These are phyloP conservation scores for Fusarium sp. DNA, from an alignment of 2,329 filamentous ascomycete genomes.

Conservation along the genomic window DNA sequence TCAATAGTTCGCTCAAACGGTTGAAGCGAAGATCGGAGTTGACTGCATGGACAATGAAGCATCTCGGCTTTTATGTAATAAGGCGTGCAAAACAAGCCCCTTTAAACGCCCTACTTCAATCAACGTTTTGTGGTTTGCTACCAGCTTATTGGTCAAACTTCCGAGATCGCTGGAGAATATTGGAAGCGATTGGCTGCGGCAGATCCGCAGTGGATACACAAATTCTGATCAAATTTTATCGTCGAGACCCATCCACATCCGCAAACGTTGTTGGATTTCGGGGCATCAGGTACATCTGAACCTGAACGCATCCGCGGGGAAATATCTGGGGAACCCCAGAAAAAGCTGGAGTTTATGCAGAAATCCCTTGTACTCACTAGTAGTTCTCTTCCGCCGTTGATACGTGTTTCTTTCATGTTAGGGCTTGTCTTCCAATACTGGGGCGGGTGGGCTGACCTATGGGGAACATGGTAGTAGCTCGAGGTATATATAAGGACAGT, in stretches of 20 bases:
- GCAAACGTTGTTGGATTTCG: neutral
- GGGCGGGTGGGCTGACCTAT: conserved; percentile 10
- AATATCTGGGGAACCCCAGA: conserved; percentile 1
- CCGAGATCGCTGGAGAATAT: neutral
- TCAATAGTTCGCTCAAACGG: neutral
- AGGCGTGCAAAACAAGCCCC: neutral
- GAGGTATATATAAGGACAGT: conserved; percentile 3
- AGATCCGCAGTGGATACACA: conserved; percentile 1
- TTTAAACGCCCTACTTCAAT: neutral
- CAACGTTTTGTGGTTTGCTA: neutral
- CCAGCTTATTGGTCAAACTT: neutral
- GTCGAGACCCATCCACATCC: too few relatives aligned
- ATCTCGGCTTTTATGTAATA: neutral
- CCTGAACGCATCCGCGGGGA: neutral
- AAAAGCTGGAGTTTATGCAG: too few relatives aligned
- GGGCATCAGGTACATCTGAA: neutral
- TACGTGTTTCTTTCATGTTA: neutral
- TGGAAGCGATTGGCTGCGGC: neutral
- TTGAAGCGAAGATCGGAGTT: neutral
- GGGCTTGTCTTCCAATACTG: neutral
- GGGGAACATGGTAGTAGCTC: conserved; percentile 1
- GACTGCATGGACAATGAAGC: neutral
- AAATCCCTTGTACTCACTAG: neutral
- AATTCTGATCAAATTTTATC: neutral
- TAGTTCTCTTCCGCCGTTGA: neutral